These are phyloP conservation scores for Pythium apleroticum DNA, from an alignment of 352 stramenopile species.

Conservation along the genomic window DNA sequence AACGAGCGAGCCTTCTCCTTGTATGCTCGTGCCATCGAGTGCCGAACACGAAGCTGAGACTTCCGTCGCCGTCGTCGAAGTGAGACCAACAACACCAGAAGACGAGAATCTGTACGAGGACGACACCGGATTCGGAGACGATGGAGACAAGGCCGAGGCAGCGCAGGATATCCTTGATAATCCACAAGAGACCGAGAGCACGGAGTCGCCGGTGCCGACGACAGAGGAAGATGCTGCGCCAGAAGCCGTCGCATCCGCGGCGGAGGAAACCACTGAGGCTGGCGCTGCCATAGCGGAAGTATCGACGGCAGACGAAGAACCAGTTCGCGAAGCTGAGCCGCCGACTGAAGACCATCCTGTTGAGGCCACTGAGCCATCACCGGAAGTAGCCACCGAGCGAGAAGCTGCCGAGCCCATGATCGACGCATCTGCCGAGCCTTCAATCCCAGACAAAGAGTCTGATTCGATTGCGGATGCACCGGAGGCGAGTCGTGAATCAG, in stretches of 20 bases:
- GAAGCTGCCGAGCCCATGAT: neutral
- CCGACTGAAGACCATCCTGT: neutral
- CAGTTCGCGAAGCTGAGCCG: neutral
- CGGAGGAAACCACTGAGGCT: neutral
- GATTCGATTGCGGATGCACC: no score
- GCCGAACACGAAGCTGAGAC: neutral
- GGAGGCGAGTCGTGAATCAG: neutral
- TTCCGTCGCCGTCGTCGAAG: constrained; percentile 8
- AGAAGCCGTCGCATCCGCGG: neutral
- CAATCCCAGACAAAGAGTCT: no score
- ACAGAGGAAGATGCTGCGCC: neutral
- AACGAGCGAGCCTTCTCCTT: no score
- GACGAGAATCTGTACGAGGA: constrained; percentile 11
- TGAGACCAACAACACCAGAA: neutral
- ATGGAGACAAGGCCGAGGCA: neutral
- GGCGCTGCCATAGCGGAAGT: constrained; percentile 5
- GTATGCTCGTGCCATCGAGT: no score
- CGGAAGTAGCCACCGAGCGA: no score
- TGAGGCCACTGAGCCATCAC: neutral
- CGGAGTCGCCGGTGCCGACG: neutral
- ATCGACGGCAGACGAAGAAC: neutral
- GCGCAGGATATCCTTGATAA: no score
- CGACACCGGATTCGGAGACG: neutral
- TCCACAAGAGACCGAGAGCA: no score
- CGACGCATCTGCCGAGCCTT: no score